These are phyloP conservation scores for Dictyophora rubrovolvata DNA, from an alignment of 768 basidiomycete species.

Conservation along the genomic window DNA sequence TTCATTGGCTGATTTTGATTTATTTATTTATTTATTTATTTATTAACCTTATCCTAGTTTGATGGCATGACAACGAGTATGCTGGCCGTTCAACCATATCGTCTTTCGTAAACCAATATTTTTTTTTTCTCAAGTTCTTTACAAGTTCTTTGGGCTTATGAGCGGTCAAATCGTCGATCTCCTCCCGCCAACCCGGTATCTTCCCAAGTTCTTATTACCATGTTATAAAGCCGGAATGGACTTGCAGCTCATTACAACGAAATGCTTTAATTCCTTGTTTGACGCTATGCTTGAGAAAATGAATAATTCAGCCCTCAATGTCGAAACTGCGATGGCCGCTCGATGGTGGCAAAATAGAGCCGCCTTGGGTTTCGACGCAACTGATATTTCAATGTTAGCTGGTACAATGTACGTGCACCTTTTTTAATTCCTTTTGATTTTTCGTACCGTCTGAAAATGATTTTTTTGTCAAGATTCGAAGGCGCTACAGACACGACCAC, in stretches of 20 bases:
- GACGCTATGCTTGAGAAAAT: conserved; percentile 35
- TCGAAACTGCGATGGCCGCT: conserved; percentile 28
- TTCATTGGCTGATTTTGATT: background rate
- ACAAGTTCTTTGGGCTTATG: background rate
- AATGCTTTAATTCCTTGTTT: conserved; percentile 29
- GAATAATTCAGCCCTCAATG: conserved; percentile 24
- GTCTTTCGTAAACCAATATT: background rate
- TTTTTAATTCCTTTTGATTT: background rate
- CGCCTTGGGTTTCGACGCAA: conserved; percentile 29
- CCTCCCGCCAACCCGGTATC: background rate
- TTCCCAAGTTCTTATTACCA: background rate
- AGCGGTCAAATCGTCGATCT: background rate
- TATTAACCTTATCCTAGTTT: background rate
- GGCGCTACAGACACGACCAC: background rate
- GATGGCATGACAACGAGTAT: background rate
- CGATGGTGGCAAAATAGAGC: conserved; percentile 27
- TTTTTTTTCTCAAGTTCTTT: background rate
- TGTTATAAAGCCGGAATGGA: background rate
- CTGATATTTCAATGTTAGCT: conserved; percentile 34
- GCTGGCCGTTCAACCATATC: background rate
- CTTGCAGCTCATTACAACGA: conserved; percentile 25
- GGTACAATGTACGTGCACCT: background rate
- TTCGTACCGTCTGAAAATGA: background rate
- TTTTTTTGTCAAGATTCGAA: background rate
- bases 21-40: background rate